phyloP scores from a whole-genome alignment of 306 rosid genomes.

The Begonia peltatifolia region DNA sequence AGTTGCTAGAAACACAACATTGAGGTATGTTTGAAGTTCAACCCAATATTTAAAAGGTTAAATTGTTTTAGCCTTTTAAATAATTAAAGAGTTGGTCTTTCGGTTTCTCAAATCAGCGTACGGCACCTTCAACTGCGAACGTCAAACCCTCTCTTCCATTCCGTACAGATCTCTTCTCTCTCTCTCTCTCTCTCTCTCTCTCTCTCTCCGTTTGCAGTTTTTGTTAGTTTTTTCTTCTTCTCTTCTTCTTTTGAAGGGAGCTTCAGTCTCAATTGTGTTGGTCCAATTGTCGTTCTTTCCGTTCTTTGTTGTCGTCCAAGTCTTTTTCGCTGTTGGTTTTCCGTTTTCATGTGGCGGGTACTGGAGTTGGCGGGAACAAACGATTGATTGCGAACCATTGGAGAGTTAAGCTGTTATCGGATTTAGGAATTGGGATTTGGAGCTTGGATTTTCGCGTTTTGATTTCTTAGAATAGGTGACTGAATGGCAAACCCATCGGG shows the following conservation, averaged over 20 bases:
- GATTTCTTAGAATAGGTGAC: slow-evolving; percentile 4
- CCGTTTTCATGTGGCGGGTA: slow-evolving; percentile 3
- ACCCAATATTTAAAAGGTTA: too few relatives aligned
- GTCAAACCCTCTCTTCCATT: slow-evolving; percentile 22
- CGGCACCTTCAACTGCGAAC: slow-evolving; percentile 13
- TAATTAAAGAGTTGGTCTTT: too few relatives aligned
- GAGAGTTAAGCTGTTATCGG: slow-evolving; percentile 9
- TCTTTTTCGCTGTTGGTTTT: background rate
- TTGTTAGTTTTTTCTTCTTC: slow-evolving; percentile 1
- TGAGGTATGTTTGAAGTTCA: too few relatives aligned
- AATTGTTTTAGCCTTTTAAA: too few relatives aligned
- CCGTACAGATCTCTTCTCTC: slow-evolving; percentile 9
- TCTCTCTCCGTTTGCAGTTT: slow-evolving; percentile 1
- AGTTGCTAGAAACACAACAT: too few relatives aligned
- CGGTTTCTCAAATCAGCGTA: too few relatives aligned
- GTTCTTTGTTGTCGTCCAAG: background rate
- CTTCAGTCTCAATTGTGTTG: slow-evolving; percentile 26
- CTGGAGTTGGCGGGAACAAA: slow-evolving; percentile 63
- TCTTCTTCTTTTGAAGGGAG: slow-evolving; percentile 8
- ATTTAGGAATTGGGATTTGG: slow-evolving; percentile 15
- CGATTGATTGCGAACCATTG: slow-evolving; percentile 3
- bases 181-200: background rate
- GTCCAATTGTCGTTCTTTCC: slow-evolving; percentile 1
- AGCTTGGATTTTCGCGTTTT: slow-evolving; percentile 2
- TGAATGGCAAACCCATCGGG: slow-evolving; percentile 70